A percentile compares a stretch with the other conserved stretches of the same genome.
Evolutionary conservation across 108 stramenopile genomes (phyloP).

Genomic region (Cyclotella choctawhatcheeana): DNA sequence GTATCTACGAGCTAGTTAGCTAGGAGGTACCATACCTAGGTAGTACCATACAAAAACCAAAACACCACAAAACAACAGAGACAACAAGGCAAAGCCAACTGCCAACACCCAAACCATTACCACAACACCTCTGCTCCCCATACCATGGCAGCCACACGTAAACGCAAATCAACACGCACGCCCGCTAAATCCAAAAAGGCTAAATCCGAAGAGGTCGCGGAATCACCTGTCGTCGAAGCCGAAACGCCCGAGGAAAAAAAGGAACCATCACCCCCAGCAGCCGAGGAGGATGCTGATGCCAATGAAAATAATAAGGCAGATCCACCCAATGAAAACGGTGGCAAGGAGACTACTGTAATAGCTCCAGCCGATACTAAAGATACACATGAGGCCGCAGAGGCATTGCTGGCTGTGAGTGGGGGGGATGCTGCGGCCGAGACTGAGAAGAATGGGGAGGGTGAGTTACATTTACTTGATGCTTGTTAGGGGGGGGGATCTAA

Average conservation of each 20-base stretch:
- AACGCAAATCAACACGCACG: constrained; percentile 31
- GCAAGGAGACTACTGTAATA: neutral
- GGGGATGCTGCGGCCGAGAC: neutral
- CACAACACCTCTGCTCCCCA: neutral
- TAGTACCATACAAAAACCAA: too few species aligned
- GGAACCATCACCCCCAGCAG: neutral
- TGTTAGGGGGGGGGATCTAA: too few species aligned
- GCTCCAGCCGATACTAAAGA: constrained; percentile 8
- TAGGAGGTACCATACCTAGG: too few species aligned
- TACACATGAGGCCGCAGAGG: constrained; percentile 13
- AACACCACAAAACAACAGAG: neutral
- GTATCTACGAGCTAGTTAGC: too few species aligned
- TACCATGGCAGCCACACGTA: constrained; percentile 31
- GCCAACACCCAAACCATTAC: neutral
- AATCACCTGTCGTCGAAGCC: constrained; percentile 5
- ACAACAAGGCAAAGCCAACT: neutral
- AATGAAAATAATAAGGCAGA: neutral
- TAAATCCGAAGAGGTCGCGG: constrained; percentile 34
- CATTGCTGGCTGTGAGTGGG: constrained; percentile 13
- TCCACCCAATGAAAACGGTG: neutral
- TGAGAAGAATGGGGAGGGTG: constrained; percentile 16
- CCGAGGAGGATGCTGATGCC: constrained; percentile 14
- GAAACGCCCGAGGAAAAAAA: neutral
- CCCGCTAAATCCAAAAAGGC: constrained; percentile 32
- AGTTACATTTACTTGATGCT: constrained; percentile 7